Evolutionary conservation across 2,329 filamentous ascomycete genomes (phyloP).

Genomic region (Colletotrichum theobromicola): DNA sequence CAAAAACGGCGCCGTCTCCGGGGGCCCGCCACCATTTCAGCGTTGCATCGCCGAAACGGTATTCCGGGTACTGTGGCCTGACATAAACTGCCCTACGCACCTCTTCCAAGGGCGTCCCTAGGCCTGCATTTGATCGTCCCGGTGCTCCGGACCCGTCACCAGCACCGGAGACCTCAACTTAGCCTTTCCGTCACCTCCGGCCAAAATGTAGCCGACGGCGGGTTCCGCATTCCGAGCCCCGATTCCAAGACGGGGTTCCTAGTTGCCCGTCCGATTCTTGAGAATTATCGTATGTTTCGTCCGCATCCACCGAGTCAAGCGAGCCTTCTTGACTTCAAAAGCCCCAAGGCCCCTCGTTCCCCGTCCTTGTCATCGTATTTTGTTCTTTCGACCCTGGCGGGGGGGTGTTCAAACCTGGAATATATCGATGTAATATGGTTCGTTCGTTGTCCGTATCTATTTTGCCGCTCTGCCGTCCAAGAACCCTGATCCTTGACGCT

Average conservation of each 20-base stretch:
- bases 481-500: conserved; percentile 1
- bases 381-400: background rate
- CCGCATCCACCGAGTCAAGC: background rate
- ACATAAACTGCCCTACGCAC: background rate
- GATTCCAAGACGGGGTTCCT: background rate
- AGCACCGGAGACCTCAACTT: background rate
- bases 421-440: background rate
- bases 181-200: background rate
- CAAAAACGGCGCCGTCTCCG: conserved; percentile 10
- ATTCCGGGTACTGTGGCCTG: background rate
- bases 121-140: conserved; percentile 12
- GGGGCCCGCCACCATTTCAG: background rate
- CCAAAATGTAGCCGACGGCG: background rate
- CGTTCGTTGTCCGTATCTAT: background rate
- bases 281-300: conserved; percentile 3
- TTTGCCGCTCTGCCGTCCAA: background rate
- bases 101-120: conserved; percentile 11
- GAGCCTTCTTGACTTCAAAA: background rate
- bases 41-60: conserved; percentile 9
- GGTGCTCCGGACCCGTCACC: conserved; percentile 1
- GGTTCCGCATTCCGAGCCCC: background rate
- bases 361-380: background rate
- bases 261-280: background rate
- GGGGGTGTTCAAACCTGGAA: background rate
- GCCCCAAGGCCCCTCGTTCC: background rate